These are phyloP conservation scores for Trichocomaceae sp. DNA, from an alignment of 2,329 filamentous ascomycete species.

Conservation along the genomic window DNA sequence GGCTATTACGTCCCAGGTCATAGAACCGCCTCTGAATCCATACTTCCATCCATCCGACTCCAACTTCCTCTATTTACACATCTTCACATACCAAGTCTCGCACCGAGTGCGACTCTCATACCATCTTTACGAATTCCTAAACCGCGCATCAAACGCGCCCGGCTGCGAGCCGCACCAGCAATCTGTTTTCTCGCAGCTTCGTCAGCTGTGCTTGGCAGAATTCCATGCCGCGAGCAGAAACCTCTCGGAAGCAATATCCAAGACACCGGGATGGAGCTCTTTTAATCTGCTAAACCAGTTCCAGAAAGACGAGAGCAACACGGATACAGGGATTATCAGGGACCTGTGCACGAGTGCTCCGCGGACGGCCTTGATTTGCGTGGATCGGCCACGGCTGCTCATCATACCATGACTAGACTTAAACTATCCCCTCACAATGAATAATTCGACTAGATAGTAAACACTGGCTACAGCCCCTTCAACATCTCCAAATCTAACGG, in stretches of 20 bases:
- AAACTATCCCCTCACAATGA: too few relatives aligned
- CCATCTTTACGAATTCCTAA: not conserved
- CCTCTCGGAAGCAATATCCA: not conserved
- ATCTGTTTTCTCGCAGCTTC: not conserved
- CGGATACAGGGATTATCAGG: not conserved
- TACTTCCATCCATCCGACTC: not conserved
- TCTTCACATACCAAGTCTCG: not conserved
- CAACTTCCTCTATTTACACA: not conserved
- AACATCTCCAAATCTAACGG: constrained; percentile 38
- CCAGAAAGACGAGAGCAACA: not conserved
- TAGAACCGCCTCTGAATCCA: not conserved
- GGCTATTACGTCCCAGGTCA: not conserved
- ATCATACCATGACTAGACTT: not conserved
- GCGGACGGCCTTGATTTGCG: not conserved
- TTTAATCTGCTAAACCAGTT: not conserved
- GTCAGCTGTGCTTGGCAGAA: not conserved
- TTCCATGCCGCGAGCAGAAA: not conserved
- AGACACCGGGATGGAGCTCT: not conserved
- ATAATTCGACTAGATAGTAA: too few relatives aligned
- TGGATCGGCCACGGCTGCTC: not conserved
- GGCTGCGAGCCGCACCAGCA: not conserved
- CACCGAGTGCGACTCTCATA: not conserved
- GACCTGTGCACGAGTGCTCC: not conserved
- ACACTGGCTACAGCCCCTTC: constrained; percentile 16
- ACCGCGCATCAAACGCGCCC: not conserved